These are phyloP conservation scores for Carex myosuroides DNA, from an alignment of 176 grass and related monocot species.

Conservation along the genomic window DNA sequence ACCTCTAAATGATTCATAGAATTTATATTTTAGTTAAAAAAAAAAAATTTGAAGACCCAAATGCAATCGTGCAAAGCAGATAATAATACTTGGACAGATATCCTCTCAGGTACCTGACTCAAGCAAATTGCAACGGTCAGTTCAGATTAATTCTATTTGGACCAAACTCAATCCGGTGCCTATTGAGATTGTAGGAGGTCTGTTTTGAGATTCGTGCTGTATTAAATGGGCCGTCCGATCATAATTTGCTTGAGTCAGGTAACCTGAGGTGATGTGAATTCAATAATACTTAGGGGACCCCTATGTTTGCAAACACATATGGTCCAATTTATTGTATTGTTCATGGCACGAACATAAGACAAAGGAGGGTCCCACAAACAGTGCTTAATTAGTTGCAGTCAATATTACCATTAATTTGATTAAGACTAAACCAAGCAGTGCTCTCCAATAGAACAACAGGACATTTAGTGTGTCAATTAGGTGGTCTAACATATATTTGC, in stretches of 20 bases:
- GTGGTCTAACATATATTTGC: neutral
- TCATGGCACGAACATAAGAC: neutral
- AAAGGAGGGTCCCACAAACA: neutral
- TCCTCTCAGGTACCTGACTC: too few species aligned
- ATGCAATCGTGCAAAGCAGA: neutral
- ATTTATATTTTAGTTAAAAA: too few species aligned
- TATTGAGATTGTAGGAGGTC: too few species aligned
- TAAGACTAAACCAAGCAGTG: slow-evolving; percentile 7
- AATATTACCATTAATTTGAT: slow-evolving; percentile 17
- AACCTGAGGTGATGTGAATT: too few species aligned
- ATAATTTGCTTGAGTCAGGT: too few species aligned
- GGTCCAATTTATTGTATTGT: neutral
- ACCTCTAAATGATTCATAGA: too few species aligned
- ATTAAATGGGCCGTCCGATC: too few species aligned
- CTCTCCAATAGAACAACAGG: neutral
- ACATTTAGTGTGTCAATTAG: neutral
- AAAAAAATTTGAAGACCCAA: too few species aligned
- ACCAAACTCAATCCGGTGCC: too few species aligned
- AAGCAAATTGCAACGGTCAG: too few species aligned
- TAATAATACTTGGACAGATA: neutral
- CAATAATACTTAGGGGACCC: neutral
- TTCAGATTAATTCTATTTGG: too few species aligned
- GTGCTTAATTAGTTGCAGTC: slow-evolving; percentile 1
- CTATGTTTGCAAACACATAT: neutral
- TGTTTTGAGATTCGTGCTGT: too few species aligned